Conservation (phyloP, 2,329 filamentous ascomycete genomes). For the Celoporthe dispersa region DNA sequence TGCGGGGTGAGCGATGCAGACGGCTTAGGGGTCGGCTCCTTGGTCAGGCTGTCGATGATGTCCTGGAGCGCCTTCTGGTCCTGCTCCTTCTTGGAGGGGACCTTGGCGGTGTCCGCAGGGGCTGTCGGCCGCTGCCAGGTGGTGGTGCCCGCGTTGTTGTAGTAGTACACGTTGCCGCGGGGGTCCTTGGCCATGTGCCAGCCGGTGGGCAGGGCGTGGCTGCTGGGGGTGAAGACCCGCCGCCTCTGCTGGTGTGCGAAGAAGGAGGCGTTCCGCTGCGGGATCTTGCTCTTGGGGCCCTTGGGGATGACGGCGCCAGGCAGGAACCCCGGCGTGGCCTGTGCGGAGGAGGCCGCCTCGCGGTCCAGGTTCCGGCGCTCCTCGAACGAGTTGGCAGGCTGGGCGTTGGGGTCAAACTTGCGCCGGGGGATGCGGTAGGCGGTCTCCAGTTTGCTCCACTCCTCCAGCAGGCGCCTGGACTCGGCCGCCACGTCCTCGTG, state of each 20-base stretch:
- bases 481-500: slow-evolving; percentile 77
- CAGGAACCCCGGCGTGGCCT: slow-evolving; percentile 32
- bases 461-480: slow-evolving; percentile 73
- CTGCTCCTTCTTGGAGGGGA: slow-evolving; percentile 64
- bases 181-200: slow-evolving; percentile 80
- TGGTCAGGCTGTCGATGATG: slow-evolving; percentile 83
- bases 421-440: slow-evolving; percentile 92
- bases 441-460: slow-evolving; percentile 88
- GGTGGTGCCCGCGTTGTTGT: slow-evolving; percentile 75
- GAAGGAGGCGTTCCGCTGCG: slow-evolving; percentile 57
- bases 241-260: slow-evolving; percentile 52
- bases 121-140: slow-evolving; percentile 81
- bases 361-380: slow-evolving; percentile 67
- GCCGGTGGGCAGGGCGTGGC: slow-evolving; percentile 70
- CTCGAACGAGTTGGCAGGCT: slow-evolving; percentile 60
- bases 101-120: slow-evolving; percentile 69
- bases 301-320: slow-evolving; percentile 57
- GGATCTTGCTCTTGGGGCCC: slow-evolving; percentile 63
- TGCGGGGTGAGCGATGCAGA: slow-evolving; percentile 68
- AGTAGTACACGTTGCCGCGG: slow-evolving; percentile 81
- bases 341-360: slow-evolving; percentile 36
- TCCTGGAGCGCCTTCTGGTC: slow-evolving; percentile 79
- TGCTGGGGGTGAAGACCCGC: slow-evolving; percentile 49
- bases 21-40: slow-evolving; percentile 61
- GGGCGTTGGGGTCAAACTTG: slow-evolving; percentile 75